Evolutionary conservation across 1,139 yeast species (phyloP).

Genomic region (Scheffersomyces parashehatae): DNA sequence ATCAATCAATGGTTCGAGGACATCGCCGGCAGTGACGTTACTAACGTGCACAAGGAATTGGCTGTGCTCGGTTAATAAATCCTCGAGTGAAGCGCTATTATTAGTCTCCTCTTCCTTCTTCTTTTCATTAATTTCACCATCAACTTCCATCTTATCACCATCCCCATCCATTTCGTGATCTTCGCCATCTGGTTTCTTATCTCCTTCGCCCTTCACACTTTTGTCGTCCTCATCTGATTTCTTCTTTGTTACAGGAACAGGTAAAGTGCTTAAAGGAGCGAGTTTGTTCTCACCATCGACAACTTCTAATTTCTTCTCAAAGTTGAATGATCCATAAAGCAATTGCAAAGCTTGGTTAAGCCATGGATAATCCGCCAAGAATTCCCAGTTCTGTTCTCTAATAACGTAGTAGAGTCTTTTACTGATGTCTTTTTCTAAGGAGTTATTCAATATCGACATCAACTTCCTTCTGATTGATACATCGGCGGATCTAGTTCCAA

Average conservation of each 20-base stretch:
- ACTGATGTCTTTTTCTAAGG: conserved; percentile 76
- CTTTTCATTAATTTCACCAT: conserved; percentile 13
- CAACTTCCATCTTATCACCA: conserved; percentile 27
- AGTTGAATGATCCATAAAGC: conserved; percentile 74
- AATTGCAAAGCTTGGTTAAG: conserved; percentile 89
- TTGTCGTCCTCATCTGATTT: conserved; percentile 15
- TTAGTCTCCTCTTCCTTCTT: conserved; percentile 6
- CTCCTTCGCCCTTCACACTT: conserved; percentile 21
- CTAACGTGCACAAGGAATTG: conserved; percentile 49
- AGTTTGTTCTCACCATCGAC: conserved; percentile 52
- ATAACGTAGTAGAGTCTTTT: conserved; percentile 83
- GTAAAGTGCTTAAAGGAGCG: conserved; percentile 53
- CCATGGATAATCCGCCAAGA: conserved; percentile 91
- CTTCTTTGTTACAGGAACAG: conserved; percentile 9
- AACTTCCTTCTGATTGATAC: conserved; percentile 73
- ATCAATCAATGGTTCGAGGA: conserved; percentile 73
- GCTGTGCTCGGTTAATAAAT: conserved; percentile 51
- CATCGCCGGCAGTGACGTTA: conserved; percentile 54
- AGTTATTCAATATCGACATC: conserved; percentile 76
- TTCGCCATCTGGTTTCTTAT: conserved; percentile 15
- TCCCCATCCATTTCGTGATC: neutral
- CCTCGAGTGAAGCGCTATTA: too few relatives aligned
- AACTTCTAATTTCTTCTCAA: conserved; percentile 46
- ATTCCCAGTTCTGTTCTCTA: conserved; percentile 96
- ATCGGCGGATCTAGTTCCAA: conserved; percentile 86